phyloP scores from a whole-genome alignment of 164 flowering plant genomes.

The Liriodendron chinense region DNA sequence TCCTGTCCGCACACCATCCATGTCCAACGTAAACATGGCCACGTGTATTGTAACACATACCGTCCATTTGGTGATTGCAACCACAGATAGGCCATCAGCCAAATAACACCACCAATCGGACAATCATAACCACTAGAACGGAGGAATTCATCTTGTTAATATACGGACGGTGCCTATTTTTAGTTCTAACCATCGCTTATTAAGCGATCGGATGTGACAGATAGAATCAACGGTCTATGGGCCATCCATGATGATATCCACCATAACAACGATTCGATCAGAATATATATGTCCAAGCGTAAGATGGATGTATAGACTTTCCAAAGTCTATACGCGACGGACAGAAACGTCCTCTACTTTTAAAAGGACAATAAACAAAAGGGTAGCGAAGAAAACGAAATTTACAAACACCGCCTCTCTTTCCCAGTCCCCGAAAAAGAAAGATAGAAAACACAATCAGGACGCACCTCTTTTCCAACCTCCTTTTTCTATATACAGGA shows the following conservation, averaged over 20 bases:
- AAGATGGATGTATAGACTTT: no score
- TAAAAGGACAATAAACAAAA: background rate
- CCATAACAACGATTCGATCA: no score
- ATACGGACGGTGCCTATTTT: no score
- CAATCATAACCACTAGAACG: no score
- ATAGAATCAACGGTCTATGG: no score
- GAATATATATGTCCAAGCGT: no score
- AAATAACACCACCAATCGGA: background rate
- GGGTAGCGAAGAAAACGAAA: background rate
- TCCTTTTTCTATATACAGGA: background rate
- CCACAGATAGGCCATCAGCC: background rate
- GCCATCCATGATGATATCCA: no score
- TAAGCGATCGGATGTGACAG: no score
- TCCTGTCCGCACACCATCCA: no score
- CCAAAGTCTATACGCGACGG: background rate
- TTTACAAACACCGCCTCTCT: background rate
- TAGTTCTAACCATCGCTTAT: no score
- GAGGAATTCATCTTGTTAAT: no score
- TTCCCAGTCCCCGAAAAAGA: background rate
- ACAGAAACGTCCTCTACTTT: background rate
- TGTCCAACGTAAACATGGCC: background rate
- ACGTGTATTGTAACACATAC: background rate
- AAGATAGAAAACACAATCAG: background rate
- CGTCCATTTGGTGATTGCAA: background rate
- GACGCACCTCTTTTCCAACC: background rate